Evolutionary conservation across 495 filamentous ascomycete genomes (phyloP).

Genomic region (Xylaria flabelliformis): DNA sequence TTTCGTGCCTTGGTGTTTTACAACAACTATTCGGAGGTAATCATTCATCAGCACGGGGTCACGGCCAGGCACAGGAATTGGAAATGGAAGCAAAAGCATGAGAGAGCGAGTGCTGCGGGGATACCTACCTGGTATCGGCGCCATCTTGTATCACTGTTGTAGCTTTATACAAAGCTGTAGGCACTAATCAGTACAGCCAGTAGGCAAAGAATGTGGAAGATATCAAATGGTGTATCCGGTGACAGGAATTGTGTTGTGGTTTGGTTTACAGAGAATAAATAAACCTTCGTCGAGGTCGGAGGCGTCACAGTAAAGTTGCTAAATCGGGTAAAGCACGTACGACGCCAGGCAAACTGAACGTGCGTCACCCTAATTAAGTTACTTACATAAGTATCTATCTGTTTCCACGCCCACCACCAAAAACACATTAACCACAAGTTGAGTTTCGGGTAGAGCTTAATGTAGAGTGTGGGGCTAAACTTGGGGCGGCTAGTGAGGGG

Average conservation of each 20-base stretch:
- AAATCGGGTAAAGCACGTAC: slow-evolving; percentile 13
- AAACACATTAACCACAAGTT: background rate
- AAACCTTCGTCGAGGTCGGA: background rate
- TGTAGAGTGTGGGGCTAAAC: background rate
- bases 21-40: slow-evolving; percentile 66
- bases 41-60: background rate
- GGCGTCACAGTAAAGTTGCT: slow-evolving; percentile 5
- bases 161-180: background rate
- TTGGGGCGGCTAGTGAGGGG: slow-evolving; percentile 13
- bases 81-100: background rate
- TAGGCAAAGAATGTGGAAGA: too few relatives aligned
- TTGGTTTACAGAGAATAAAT: background rate
- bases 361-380: slow-evolving; percentile 39
- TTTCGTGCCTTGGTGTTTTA: slow-evolving; percentile 94
- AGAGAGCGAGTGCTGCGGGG: slow-evolving; percentile 8
- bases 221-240: background rate
- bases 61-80: background rate
- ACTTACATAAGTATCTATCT: slow-evolving; percentile 27
- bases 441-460: background rate
- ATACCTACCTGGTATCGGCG: slow-evolving; percentile 65
- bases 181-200: background rate
- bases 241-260: background rate
- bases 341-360: slow-evolving; percentile 36
- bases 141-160: slow-evolving; percentile 52
- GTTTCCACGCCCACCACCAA: slow-evolving; percentile 26